These are phyloP conservation scores for Monilinia aucupariae DNA, from an alignment of 2,329 filamentous ascomycete genomes.

Conservation along the genomic window DNA sequence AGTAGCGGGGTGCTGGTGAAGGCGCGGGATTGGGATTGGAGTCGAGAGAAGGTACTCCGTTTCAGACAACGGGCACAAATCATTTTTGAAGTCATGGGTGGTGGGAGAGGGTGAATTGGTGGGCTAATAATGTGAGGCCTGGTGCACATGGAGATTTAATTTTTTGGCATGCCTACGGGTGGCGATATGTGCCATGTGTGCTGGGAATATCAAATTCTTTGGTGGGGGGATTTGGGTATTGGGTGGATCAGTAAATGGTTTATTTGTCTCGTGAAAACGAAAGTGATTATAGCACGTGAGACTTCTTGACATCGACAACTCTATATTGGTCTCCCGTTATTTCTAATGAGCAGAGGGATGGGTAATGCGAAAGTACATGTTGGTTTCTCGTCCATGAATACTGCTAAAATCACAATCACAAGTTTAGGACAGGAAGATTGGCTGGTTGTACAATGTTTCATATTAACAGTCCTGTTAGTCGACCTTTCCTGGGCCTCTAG, in stretches of 20 bases:
- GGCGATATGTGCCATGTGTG: conserved; percentile 17
- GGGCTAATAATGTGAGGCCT: conserved; percentile 28
- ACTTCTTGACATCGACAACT: not conserved
- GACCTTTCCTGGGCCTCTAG: not conserved
- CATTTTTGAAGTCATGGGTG: conserved; percentile 27
- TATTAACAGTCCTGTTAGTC: conserved; percentile 15
- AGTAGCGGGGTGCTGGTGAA: conserved; percentile 17
- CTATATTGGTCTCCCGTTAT: no score
- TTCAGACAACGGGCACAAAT: conserved; percentile 45
- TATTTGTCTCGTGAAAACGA: not conserved
- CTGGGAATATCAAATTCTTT: conserved; percentile 27
- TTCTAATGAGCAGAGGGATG: no score
- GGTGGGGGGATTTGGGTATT: conserved; percentile 1
- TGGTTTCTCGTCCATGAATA: not conserved
- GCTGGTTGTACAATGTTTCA: conserved; percentile 12
- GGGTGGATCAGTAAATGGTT: not conserved
- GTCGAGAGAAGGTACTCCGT: conserved; percentile 34
- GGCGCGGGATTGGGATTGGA: conserved; percentile 16
- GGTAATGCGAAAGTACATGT: not conserved
- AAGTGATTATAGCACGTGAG: not conserved
- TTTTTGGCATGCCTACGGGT: conserved; percentile 28
- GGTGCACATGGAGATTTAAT: conserved; percentile 25
- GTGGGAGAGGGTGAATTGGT: conserved; percentile 11
- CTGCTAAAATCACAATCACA: not conserved
- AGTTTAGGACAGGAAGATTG: not conserved